Evolutionary conservation across 805 yeast genomes (phyloP), one percentile per base, ranked within the genome.

Genomic region (Spathaspora hagerdaliae): DNA sequence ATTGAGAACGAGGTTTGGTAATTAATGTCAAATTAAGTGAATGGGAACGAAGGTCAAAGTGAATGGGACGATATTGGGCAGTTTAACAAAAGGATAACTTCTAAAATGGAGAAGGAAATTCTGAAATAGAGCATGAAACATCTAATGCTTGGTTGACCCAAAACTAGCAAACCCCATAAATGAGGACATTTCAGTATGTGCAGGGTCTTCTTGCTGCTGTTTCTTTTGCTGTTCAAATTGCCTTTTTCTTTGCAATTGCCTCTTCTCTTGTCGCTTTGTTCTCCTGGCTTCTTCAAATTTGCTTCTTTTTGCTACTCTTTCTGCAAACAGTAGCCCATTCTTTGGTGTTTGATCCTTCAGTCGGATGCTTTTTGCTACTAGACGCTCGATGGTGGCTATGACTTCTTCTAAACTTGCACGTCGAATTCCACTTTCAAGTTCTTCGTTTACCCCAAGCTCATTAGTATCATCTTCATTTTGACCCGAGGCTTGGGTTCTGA

Each of bases 91-190:
- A 19, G 24, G 24, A 19, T 19, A 19, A 19, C 24, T 19, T 19
- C 24, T 19, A 19, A n/a, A 19, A 19, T 19, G 24, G 24, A 19
- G 24, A 19, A 19, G 24, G 24, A 19, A 19, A 19, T 5, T 19
- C 24, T 19, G 24, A 19, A 2, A 3, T 19, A 19, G 24, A 19
- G 2, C 24, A 2, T 19, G 2, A 19, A 19, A 19, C 13, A 13
- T 7, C 31, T 14, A 40, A 15, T 40, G 63, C 57, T 78, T 81
- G 2, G 83, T 67, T 7, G 75, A 56, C 0, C 78, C 79, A 61
- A 83, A 83, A 2, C 76, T 73, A 1, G 64, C 52, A 50, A 85
- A 80, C 2, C 91, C 91, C 87, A 85, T 82, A 49, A 73, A 49
- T 29, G 58, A 48, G 6, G 49, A 49, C 44, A 77, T 49, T 27